phyloP scores from a whole-genome alignment of 2,329 filamentous ascomycete genomes.

The Apiospora pterosperma region DNA sequence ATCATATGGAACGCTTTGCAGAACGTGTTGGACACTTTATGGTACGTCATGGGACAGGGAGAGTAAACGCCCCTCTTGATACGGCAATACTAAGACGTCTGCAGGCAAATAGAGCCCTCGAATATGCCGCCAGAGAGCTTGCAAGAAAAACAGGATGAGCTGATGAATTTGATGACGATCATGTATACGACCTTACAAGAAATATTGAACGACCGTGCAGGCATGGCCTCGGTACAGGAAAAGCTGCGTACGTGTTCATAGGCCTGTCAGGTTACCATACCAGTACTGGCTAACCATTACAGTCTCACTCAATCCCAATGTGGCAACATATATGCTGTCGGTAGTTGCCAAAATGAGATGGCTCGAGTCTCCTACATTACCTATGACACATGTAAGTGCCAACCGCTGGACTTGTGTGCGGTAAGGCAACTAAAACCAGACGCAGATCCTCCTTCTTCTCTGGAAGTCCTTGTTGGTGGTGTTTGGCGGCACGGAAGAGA shows the following conservation, averaged over 20 bases:
- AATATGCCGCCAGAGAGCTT: constrained; percentile 31
- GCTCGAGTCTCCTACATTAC: constrained; percentile 63
- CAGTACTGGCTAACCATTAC: constrained; percentile 15
- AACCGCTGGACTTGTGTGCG: not conserved
- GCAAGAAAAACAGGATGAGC: constrained; percentile 55
- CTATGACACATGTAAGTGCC: constrained; percentile 57
- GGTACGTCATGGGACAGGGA: constrained; percentile 40
- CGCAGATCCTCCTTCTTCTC: constrained; percentile 71
- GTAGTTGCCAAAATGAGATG: constrained; percentile 67
- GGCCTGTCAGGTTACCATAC: not conserved
- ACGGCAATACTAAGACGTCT: not conserved
- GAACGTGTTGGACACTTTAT: constrained; percentile 48
- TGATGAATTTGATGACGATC: constrained; percentile 61
- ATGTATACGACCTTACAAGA: constrained; percentile 60
- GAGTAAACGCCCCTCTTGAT: too few species aligned
- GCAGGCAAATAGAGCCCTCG: constrained; percentile 40
- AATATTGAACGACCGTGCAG: constrained; percentile 48
- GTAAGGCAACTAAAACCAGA: not conserved
- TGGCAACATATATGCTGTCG: constrained; percentile 65
- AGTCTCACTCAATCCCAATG: not conserved
- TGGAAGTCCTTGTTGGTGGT: constrained; percentile 90
- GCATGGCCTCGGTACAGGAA: constrained; percentile 41
- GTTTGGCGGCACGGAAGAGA: constrained; percentile 75
- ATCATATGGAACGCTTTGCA: constrained; percentile 50
- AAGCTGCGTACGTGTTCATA: constrained; percentile 46